Evolutionary conservation across 352 stramenopile genomes (phyloP), one percentile per base, ranked within the genome.

Genomic region (Globisporangium carolinianum): DNA sequence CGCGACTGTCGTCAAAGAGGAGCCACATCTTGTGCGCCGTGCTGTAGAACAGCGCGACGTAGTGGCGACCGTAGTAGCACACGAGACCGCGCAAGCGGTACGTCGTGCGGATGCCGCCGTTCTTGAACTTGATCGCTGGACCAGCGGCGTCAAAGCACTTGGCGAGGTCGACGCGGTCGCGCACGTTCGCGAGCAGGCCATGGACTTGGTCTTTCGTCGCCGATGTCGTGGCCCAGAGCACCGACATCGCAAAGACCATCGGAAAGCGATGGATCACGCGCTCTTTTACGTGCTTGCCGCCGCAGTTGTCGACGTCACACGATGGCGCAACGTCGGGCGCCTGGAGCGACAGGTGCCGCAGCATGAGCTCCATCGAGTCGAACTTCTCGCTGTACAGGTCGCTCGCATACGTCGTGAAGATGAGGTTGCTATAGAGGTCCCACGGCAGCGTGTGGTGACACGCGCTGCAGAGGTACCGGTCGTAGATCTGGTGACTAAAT

Each of bases 401-500:
- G 18, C 75, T 87, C 35, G 84, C 82, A 54, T 94, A 94, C 18
- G 73, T 89, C 37, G 79, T 89, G 56, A 88, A 94, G 39, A 94
- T 83, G 15, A 94, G 59, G 54, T 94, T 92, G 52, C 77, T 90
- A 63, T 88, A 94, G 36, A 93, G 57, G 36, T 94, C 82, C 78
- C 82, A 91, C 4, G 72, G 66, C 32, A 79, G 78, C 50, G 69
- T 71, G 64, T 86, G 69, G 41, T 79, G 80, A 60, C 84, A 94
- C 39, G 58, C 51, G 14, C 64, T 63, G 50, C 84, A 94, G 47
- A 89, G 69, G 62, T 88, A 89, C 48, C 84, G 71, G 59, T 91
- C 82, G 69, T 94, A 92, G 61, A 94, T 91, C 60, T 94, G 84
- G 63, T 94, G 82, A 49, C 75, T 89, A 60, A 94, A 94, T 55